Conservation (phyloP, 805 yeast genomes). For the Metschnikowia peoriensis region DNA sequence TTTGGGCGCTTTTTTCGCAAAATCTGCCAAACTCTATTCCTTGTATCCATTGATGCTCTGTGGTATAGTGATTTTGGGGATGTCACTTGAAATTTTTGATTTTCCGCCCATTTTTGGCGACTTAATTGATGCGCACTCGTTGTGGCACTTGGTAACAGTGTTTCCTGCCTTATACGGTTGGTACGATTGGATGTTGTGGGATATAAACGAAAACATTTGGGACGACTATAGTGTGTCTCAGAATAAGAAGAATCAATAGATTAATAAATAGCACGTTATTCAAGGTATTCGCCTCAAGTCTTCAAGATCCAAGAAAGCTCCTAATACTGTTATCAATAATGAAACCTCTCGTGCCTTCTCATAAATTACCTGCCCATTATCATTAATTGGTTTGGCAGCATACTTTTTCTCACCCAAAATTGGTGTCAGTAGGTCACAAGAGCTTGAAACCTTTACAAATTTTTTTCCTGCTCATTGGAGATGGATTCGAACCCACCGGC, state of each 20-base stretch:
- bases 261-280: too few relatives aligned
- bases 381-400: too few relatives aligned
- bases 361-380: too few relatives aligned
- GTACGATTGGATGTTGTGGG: constrained; percentile 49
- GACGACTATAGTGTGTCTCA: constrained; percentile 12
- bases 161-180: constrained; percentile 43
- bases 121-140: constrained; percentile 21
- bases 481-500: too few relatives aligned
- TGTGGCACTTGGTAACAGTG: constrained; percentile 23
- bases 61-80: constrained; percentile 58
- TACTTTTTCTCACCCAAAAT: too few relatives aligned
- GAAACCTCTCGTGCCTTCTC: too few relatives aligned
- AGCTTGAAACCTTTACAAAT: too few relatives aligned
- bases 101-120: constrained; percentile 44
- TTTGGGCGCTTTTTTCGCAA: constrained; percentile 31
- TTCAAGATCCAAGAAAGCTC: constrained; percentile 67
- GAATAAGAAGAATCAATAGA: constrained; percentile 13
- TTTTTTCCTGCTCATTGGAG: too few relatives aligned
- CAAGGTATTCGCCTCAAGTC: background rate
- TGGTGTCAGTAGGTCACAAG: too few relatives aligned
- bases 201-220: constrained; percentile 30
- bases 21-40: constrained; percentile 38
- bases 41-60: constrained; percentile 39
- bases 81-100: constrained; percentile 89
- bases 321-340: constrained; percentile 48